A percentile compares a stretch with the other conserved stretches of the same genome.
Conservation (phyloP, 2,329 filamentous ascomycete genomes). For the Huntiella moniliformis region DNA sequence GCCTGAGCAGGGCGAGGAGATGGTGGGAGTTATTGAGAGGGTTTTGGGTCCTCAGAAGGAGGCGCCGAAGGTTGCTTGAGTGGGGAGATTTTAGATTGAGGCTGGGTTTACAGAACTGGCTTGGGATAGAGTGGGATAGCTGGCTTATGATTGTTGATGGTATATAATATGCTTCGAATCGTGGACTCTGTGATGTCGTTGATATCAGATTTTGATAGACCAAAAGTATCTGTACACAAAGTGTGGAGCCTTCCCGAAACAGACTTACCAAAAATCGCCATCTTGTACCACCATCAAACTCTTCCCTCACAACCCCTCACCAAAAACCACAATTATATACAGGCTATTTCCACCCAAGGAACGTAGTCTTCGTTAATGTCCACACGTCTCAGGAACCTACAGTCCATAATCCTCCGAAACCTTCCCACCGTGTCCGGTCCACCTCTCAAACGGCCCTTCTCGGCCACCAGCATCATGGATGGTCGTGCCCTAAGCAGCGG, state of each 20-base stretch:
- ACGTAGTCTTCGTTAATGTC: too few species aligned
- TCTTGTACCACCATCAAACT: conserved; percentile 9
- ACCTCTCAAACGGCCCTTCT: conserved; percentile 4
- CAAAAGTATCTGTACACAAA: too few species aligned
- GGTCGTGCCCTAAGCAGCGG: conserved; percentile 7
- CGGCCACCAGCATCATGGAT: conserved; percentile 4
- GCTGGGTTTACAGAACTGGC: conserved; percentile 4
- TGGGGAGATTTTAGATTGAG: neutral
- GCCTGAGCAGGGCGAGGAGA: conserved; percentile 38
- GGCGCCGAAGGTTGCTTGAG: conserved; percentile 16
- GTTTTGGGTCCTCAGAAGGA: conserved; percentile 31
- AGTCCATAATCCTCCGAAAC: too few species aligned
- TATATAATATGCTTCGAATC: too few species aligned
- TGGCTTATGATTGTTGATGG: too few species aligned
- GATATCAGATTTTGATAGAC: too few species aligned
- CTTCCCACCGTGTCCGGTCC: neutral
- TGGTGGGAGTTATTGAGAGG: conserved; percentile 36
- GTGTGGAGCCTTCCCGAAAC: too few species aligned
- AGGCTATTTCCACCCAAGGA: neutral
- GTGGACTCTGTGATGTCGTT: too few species aligned
- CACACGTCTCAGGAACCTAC: too few species aligned
- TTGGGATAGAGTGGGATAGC: neutral
- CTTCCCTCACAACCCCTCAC: neutral
- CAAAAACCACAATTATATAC: neutral
- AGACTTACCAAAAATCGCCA: neutral